These are phyloP conservation scores for Tetraselmis chui DNA, from an alignment of 139 green algal genomes.

Conservation along the genomic window DNA sequence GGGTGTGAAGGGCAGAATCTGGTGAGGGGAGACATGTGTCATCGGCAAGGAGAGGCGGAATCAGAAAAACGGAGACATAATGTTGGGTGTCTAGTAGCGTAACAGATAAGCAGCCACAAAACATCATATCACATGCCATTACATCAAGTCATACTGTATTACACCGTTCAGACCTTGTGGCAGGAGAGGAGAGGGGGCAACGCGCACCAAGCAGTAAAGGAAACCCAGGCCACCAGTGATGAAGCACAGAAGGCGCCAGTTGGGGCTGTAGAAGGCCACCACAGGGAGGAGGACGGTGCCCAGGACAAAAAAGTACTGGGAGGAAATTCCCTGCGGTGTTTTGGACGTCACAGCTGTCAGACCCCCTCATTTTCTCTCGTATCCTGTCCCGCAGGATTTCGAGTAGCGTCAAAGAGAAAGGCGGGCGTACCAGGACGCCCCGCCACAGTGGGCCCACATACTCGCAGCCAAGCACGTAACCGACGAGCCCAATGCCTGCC, in stretches of 20 bases:
- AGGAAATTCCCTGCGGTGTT: not conserved
- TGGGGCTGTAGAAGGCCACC: slow-evolving; percentile 1
- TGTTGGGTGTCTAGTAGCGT: no score
- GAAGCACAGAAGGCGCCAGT: not conserved
- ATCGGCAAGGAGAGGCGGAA: not conserved
- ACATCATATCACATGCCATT: no score
- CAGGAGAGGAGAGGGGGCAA: not conserved
- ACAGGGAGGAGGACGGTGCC: not conserved
- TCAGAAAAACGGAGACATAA: not conserved
- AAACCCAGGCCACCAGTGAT: not conserved
- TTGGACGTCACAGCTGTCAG: no score
- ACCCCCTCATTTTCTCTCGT: no score
- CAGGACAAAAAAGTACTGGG: not conserved
- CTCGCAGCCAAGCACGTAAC: slow-evolving; percentile 10
- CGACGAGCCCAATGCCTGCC: slow-evolving; percentile 9
- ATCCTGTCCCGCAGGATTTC: no score
- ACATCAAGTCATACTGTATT: no score
- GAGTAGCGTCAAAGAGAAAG: no score
- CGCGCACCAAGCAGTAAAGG: slow-evolving; percentile 1
- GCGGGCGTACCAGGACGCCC: slow-evolving; percentile 2
- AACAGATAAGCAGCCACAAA: no score
- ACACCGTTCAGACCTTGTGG: no score
- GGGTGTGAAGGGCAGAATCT: not conserved
- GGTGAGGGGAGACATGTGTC: not conserved
- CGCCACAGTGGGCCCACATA: slow-evolving; percentile 6